Evolutionary conservation across 768 basidiomycete genomes (phyloP).

Genomic region (Auricularia cornea): DNA sequence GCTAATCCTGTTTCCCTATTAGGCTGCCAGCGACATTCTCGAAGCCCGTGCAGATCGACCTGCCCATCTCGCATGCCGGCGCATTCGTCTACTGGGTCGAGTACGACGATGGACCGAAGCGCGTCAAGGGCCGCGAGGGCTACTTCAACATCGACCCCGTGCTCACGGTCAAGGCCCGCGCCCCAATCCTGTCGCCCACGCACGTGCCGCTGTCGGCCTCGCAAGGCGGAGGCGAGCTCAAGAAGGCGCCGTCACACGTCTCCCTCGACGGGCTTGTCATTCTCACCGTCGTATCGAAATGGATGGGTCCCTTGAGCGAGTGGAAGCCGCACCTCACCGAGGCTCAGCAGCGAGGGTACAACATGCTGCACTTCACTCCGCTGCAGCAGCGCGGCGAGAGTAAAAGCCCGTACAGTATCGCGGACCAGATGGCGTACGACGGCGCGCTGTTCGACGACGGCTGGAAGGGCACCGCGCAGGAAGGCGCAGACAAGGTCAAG

Average conservation of each 20-base stretch:
- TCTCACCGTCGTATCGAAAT: conserved; percentile 89
- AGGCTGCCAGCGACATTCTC: conserved; percentile 83
- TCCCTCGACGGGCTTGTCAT: conserved; percentile 85
- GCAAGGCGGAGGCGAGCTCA: conserved; percentile 44
- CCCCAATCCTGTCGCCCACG: conserved; percentile 58
- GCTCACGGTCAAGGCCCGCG: conserved; percentile 64
- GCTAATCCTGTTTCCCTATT: conserved; percentile 1
- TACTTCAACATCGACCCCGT: conserved; percentile 97
- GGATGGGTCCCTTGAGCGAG: conserved; percentile 81
- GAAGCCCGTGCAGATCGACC: conserved; percentile 86
- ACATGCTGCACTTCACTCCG: conserved; percentile 96
- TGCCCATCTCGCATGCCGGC: conserved; percentile 94
- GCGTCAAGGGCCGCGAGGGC: conserved; percentile 76
- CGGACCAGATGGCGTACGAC: conserved; percentile 79
- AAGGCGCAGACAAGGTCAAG: conserved; percentile 50
- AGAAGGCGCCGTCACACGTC: conserved; percentile 50
- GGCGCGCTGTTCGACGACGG: conserved; percentile 49
- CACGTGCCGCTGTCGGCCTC: conserved; percentile 42
- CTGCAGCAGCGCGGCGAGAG: conserved; percentile 86
- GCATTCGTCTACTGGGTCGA: conserved; percentile 95
- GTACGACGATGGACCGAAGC: conserved; percentile 49
- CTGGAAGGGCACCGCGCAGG: conserved; percentile 33
- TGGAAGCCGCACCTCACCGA: conserved; percentile 81
- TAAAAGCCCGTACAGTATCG: conserved; percentile 89
- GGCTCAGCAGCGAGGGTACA: conserved; percentile 86